These are phyloP conservation scores for Wickerhamiella australiensis DNA, from an alignment of 805 yeast genomes.

Conservation along the genomic window DNA sequence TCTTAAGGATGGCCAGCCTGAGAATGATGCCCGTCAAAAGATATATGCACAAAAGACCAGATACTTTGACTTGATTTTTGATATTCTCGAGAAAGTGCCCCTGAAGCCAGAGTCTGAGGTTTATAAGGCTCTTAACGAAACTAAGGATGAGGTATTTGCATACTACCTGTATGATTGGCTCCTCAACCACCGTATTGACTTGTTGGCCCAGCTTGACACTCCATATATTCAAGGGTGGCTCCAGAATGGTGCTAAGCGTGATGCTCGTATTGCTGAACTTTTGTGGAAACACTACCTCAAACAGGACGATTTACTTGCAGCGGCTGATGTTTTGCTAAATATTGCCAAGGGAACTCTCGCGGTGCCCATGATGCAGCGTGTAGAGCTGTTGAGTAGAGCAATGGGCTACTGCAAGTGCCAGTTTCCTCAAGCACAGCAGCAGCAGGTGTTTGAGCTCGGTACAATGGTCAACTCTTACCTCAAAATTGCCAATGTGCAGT, in stretches of 20 bases:
- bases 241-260: conserved; percentile 37
- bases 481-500: conserved; percentile 78
- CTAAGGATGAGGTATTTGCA: conserved; percentile 77
- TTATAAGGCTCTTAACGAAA: conserved; percentile 60
- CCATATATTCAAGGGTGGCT: conserved; percentile 69
- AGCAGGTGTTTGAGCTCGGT: conserved; percentile 59
- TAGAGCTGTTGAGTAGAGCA: conserved; percentile 82
- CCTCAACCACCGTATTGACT: conserved; percentile 58
- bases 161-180: conserved; percentile 90
- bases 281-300: conserved; percentile 84
- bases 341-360: conserved; percentile 62
- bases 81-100: conserved; percentile 61
- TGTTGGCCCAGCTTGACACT: conserved; percentile 67
- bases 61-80: conserved; percentile 64
- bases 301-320: conserved; percentile 61
- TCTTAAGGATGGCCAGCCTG: conserved; percentile 39
- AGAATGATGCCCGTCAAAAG: conserved; percentile 40
- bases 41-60: conserved; percentile 42
- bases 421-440: conserved; percentile 64
- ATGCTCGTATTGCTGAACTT: conserved; percentile 64
- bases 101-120: conserved; percentile 42
- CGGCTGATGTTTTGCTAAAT: conserved; percentile 69
- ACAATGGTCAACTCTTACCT: conserved; percentile 63
- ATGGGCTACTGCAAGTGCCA: conserved; percentile 83
- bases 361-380: conserved; percentile 56